Evolutionary conservation across 352 stramenopile genomes (phyloP), one percentile per base, ranked within the genome.

Genomic region (Pythium periplocum): DNA sequence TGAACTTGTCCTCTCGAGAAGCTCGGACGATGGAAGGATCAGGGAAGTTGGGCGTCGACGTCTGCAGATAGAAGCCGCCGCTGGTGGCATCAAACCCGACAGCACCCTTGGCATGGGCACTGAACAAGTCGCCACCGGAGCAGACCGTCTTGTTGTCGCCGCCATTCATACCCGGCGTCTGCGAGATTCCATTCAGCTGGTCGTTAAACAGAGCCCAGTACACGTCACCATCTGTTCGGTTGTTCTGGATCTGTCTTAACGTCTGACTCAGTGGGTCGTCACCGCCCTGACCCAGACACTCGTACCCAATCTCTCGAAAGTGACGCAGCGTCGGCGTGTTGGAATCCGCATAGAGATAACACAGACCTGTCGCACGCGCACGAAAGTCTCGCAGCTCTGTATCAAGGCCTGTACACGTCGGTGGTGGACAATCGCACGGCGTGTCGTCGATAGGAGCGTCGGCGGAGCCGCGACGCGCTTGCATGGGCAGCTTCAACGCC

Each of bases 131-230:
- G 7, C 65, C 61, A 7, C 75, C 79, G 10, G 64, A 66, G 51
- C 82, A 93, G 30, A 82, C 41, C 1, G 40, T 45, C 37, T 64
- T 58, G 9, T 6, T 17, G 26, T 32, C 17, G 34, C 6, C 8
- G 6, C 17, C 17, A 26, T 26, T 26, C 17, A 26, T 26, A 26
- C 17, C 17, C 17, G 17, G 17, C 17, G 17, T 48, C 11, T 52
- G 60, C 4, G 81, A 78, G 44, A 89, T 83, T 12, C 75, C 78
- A 41, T 89, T 87, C 36, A 88, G 56, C 51, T 92, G 82, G 58
- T 92, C 82, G 44, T 89, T 92, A 45, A 87, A 90, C 10, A 81
- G n/a, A 2, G 75, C 79, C 82, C 82, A 92, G 53, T 88, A 88
- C 4, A 26, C 17, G 17, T 26, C 17, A 26, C 17, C 17, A 26